Evolutionary conservation across 805 yeast species (phyloP).

Genomic region (Hanseniaspora lachancei): DNA sequence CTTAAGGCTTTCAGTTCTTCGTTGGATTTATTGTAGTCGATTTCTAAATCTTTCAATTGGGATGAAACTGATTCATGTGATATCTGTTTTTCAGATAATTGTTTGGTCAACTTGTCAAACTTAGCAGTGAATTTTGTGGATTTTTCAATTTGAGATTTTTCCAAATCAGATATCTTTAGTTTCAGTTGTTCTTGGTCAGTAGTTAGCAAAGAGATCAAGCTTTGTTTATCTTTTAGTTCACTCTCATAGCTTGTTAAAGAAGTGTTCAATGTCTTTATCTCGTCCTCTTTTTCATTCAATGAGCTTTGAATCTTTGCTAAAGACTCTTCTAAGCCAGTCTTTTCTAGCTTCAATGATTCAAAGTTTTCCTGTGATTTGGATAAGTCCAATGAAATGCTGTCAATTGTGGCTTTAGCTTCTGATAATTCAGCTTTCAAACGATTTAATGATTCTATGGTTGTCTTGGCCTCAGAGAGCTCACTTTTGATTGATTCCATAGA

Average conservation of each 20-base stretch:
- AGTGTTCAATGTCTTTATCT: constrained; percentile 18
- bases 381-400: neutral
- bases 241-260: neutral
- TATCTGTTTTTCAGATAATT: neutral
- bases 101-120: neutral
- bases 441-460: neutral
- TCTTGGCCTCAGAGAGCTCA: neutral
- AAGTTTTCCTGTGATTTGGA: neutral
- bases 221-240: neutral
- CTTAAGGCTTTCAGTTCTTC: neutral
- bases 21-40: neutral
- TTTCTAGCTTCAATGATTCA: neutral
- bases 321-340: neutral
- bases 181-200: constrained; percentile 10
- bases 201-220: neutral
- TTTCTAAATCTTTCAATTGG: neutral
- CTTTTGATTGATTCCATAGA: neutral
- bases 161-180: constrained; percentile 14
- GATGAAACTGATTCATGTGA: neutral
- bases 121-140: constrained; percentile 13
- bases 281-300: neutral
- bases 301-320: neutral
- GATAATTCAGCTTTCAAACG: constrained; percentile 16
- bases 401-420: neutral
- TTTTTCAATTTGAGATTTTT: constrained; percentile 14